Evolutionary conservation across 768 basidiomycete genomes (phyloP).

Genomic region (Sarcodon sp.): DNA sequence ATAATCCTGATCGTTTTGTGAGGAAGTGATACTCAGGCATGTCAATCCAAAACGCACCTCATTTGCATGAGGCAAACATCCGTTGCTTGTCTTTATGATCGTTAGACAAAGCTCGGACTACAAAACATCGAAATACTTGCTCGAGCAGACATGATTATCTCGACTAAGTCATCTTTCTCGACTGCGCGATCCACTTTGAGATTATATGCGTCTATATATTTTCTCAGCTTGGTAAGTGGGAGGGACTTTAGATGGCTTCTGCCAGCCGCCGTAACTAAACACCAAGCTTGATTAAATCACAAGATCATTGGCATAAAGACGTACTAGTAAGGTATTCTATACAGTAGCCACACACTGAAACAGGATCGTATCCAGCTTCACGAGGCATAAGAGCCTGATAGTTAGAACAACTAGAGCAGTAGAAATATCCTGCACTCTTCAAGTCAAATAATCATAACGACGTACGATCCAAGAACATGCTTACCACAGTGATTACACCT

Average conservation of each 20-base stretch:
- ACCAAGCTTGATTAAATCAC: slow-evolving; percentile 3
- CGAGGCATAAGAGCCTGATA: slow-evolving; percentile 69
- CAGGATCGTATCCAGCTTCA: slow-evolving; percentile 47
- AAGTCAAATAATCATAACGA: neutral
- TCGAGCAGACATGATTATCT: slow-evolving; percentile 35
- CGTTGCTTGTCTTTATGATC: slow-evolving; percentile 33
- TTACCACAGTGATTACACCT: slow-evolving; percentile 69
- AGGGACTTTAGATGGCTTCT: slow-evolving; percentile 40
- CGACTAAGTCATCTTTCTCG: slow-evolving; percentile 72
- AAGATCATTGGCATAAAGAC: slow-evolving; percentile 3
- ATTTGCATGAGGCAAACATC: slow-evolving; percentile 44
- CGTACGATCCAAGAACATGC: slow-evolving; percentile 9
- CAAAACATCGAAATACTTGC: slow-evolving; percentile 22
- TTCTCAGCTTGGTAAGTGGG: slow-evolving; percentile 50
- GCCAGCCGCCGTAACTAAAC: slow-evolving; percentile 57
- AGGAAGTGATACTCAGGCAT: neutral
- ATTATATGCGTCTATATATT: slow-evolving; percentile 58
- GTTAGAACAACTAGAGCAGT: slow-evolving; percentile 64
- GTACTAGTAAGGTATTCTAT: slow-evolving; percentile 56
- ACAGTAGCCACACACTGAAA: slow-evolving; percentile 62
- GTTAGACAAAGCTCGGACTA: neutral
- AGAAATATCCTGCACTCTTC: slow-evolving; percentile 41
- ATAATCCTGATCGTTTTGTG: slow-evolving; percentile 25
- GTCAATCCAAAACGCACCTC: slow-evolving; percentile 29
- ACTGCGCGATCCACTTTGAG: slow-evolving; percentile 49